Percentiles rank a stretch among this genome's conserved stretches.
Conservation (phyloP, 352 stramenopile genomes). For the Globisporangium ultimum region DNA sequence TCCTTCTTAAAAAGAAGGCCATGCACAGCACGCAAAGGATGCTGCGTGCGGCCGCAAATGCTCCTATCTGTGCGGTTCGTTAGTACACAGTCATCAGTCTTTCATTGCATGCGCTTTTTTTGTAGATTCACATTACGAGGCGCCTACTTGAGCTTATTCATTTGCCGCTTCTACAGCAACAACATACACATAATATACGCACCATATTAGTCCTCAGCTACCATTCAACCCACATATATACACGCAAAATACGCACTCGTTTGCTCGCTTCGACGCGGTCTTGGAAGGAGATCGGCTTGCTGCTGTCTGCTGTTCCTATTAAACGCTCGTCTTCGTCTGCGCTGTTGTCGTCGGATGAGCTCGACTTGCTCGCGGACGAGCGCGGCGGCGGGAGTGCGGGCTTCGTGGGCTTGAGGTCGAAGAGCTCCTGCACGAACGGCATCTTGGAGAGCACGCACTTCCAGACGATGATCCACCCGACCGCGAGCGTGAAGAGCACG, state of each 20-base stretch:
- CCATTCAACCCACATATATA: background rate
- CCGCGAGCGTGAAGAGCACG: constrained; percentile 69
- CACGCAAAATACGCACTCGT: constrained; percentile 28
- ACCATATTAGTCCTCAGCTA: background rate
- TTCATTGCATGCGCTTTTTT: background rate
- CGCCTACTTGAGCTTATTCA: constrained; percentile 19
- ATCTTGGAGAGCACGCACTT: constrained; percentile 84
- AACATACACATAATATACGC: constrained; percentile 8
- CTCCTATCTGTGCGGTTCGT: constrained; percentile 4
- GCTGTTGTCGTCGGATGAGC: constrained; percentile 25
- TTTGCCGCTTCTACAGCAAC: constrained; percentile 45
- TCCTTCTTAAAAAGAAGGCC: background rate
- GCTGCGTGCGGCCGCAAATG: background rate
- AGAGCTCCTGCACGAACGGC: constrained; percentile 79
- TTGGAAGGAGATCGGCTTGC: constrained; percentile 59
- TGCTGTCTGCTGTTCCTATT: constrained; percentile 4
- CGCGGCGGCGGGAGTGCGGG: constrained; percentile 5
- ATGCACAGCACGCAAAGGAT: background rate
- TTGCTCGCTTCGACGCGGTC: constrained; percentile 67
- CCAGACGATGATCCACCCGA: constrained; percentile 84
- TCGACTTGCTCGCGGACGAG: constrained; percentile 7
- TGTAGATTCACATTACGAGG: background rate
- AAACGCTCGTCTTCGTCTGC: constrained; percentile 3
- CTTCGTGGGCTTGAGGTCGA: constrained; percentile 76
- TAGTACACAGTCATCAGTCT: background rate